A percentile compares a stretch with the other conserved stretches of the same genome.
Evolutionary conservation across 352 stramenopile species (phyloP).

Genomic region (Plasmopara halstedii): DNA sequence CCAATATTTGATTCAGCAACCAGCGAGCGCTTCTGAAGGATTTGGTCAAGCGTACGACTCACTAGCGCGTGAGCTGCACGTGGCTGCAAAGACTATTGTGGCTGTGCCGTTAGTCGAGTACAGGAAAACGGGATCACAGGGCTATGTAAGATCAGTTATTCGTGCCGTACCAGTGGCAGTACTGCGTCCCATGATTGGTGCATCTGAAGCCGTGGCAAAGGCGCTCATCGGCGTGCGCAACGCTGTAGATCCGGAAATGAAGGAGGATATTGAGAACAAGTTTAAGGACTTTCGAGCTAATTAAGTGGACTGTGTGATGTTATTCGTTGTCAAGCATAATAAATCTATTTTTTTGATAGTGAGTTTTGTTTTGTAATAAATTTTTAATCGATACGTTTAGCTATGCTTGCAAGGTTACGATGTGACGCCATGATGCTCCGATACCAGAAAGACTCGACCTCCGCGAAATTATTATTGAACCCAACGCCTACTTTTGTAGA

Average conservation of each 20-base stretch:
- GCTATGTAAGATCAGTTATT: conserved; percentile 84
- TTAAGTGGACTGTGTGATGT: conserved; percentile 7
- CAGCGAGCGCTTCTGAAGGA: conserved; percentile 71
- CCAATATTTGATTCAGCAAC: conserved; percentile 76
- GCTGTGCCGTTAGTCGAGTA: conserved; percentile 86
- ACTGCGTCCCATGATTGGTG: conserved; percentile 81
- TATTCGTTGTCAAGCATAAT: not conserved
- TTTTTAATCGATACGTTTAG: not conserved
- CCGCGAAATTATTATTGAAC: no score
- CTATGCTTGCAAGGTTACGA: not conserved
- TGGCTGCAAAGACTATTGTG: conserved; percentile 84
- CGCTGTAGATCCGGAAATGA: conserved; percentile 80
- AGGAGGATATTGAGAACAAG: conserved; percentile 89
- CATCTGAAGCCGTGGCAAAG: conserved; percentile 79
- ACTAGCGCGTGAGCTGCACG: conserved; percentile 71
- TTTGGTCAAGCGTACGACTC: conserved; percentile 83
- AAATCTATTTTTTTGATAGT: not conserved
- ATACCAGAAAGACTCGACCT: no score
- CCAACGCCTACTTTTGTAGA: no score
- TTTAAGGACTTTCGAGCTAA: conserved; percentile 80
- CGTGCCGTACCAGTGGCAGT: conserved; percentile 81
- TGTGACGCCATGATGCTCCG: no score
- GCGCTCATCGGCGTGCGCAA: conserved; percentile 83
- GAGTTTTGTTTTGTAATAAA: not conserved
- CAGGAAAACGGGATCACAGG: conserved; percentile 85